Conservation (phyloP, 2,329 filamentous ascomycete species). For the Penicillium sp. region DNA sequence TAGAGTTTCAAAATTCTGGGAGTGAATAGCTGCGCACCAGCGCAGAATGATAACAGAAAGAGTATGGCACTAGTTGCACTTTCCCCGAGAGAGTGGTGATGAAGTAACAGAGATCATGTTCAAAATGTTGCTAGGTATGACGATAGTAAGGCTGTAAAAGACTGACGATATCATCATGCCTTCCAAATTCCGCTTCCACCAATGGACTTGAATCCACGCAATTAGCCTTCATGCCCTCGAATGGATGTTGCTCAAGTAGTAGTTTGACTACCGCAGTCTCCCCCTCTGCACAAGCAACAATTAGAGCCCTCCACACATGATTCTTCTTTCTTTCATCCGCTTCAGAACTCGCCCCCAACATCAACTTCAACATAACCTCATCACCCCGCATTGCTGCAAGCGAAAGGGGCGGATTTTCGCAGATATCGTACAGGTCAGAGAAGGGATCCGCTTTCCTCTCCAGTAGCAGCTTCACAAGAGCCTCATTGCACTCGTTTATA, state of each 20-base stretch:
- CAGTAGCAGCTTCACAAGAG: not conserved
- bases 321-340: not conserved
- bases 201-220: not conserved
- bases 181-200: not conserved
- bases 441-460: not conserved
- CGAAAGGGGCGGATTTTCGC: not conserved
- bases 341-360: not conserved
- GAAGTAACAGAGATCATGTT: too few relatives aligned
- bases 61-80: too few relatives aligned
- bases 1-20: not conserved
- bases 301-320: not conserved
- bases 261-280: not conserved
- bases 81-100: too few relatives aligned
- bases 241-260: not conserved
- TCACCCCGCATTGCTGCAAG: not conserved
- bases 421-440: not conserved
- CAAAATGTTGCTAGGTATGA: too few relatives aligned
- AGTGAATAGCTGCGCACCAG: too few relatives aligned
- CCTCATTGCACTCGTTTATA: not conserved
- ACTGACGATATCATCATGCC: not conserved
- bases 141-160: not conserved
- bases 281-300: not conserved
- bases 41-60: too few relatives aligned
- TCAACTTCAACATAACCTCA: not conserved
- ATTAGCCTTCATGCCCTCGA: not conserved